Evolutionary conservation across 2,329 filamentous ascomycete genomes (phyloP).

Genomic region (Uncinocarpus reesii): DNA sequence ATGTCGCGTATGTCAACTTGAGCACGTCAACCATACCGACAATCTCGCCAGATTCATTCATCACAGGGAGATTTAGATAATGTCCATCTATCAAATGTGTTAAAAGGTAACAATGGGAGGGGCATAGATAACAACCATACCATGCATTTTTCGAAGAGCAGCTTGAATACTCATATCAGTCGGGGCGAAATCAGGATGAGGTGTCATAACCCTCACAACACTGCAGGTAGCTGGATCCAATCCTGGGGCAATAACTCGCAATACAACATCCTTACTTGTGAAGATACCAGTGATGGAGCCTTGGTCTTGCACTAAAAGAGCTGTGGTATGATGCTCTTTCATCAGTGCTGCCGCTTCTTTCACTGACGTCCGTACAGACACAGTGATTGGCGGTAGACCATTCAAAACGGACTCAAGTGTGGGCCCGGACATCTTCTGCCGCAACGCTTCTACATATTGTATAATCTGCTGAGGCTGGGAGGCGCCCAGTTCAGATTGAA

Average conservation of each 20-base stretch:
- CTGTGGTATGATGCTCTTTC: slow-evolving; percentile 98
- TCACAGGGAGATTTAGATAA: slow-evolving; percentile 94
- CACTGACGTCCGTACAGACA: slow-evolving; percentile 90
- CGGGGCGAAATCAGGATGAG: slow-evolving; percentile 95
- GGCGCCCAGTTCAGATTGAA: slow-evolving; percentile 90
- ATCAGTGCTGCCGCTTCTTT: slow-evolving; percentile 91
- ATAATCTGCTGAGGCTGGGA: slow-evolving; percentile 98
- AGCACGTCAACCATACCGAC: slow-evolving; percentile 99
- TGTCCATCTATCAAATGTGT: slow-evolving; percentile 61
- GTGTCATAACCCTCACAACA: slow-evolving; percentile 97
- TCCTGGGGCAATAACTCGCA: slow-evolving; percentile 93
- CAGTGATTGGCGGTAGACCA: slow-evolving; percentile 82
- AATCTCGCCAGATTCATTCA: slow-evolving; percentile 95
- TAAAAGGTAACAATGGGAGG: slow-evolving; percentile 11
- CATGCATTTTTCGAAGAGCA: slow-evolving; percentile 97
- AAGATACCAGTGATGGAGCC: slow-evolving; percentile 98
- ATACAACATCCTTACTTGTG: slow-evolving; percentile 96
- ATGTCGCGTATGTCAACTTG: slow-evolving; percentile 92
- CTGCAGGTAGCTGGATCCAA: slow-evolving; percentile 91
- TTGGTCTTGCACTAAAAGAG: slow-evolving; percentile 90
- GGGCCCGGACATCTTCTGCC: slow-evolving; percentile 93
- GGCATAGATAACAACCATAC: slow-evolving; percentile 38
- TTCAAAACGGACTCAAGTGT: slow-evolving; percentile 91
- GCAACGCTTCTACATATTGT: slow-evolving; percentile 92
- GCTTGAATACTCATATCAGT: slow-evolving; percentile 99